Conservation (phyloP, 768 basidiomycete genomes). For the Mycena vulgaris region DNA sequence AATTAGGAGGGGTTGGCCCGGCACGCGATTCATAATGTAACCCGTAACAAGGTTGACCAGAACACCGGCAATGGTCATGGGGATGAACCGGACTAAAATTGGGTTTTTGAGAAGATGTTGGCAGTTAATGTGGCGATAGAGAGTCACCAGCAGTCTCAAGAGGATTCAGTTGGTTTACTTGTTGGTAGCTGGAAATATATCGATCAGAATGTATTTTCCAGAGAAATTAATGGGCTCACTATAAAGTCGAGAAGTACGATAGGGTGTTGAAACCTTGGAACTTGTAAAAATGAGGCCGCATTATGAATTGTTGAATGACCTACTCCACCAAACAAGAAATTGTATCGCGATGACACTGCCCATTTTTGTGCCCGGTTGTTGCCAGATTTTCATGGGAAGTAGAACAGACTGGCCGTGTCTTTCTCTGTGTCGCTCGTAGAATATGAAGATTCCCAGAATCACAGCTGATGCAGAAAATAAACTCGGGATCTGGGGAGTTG, state of each 20-base stretch:
- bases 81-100: conserved; percentile 43
- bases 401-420: conserved; percentile 44
- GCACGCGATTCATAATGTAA: conserved; percentile 45
- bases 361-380: conserved; percentile 48
- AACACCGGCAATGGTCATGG: conserved; percentile 50
- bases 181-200: conserved; percentile 45
- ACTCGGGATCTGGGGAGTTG: conserved; percentile 50
- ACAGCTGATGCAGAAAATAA: conserved; percentile 45
- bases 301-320: not conserved
- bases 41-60: conserved; percentile 38
- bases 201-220: not conserved
- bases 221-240: conserved; percentile 39
- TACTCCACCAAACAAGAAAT: conserved; percentile 49
- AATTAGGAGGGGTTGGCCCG: conserved; percentile 47
- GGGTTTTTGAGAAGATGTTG: too few species aligned
- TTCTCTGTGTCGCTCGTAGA: conserved; percentile 51
- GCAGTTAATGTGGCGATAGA: not conserved
- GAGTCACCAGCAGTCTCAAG: conserved; percentile 45
- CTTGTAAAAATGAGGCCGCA: not conserved
- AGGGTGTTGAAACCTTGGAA: conserved; percentile 50
- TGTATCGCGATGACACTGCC: conserved; percentile 45
- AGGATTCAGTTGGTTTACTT: conserved; percentile 47
- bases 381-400: conserved; percentile 52
- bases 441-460: conserved; percentile 45
- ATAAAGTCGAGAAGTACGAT: conserved; percentile 49